Base-by-base conservation (phyloP, 192 early-diverging fungal species). In the Podila epigama region DNA sequence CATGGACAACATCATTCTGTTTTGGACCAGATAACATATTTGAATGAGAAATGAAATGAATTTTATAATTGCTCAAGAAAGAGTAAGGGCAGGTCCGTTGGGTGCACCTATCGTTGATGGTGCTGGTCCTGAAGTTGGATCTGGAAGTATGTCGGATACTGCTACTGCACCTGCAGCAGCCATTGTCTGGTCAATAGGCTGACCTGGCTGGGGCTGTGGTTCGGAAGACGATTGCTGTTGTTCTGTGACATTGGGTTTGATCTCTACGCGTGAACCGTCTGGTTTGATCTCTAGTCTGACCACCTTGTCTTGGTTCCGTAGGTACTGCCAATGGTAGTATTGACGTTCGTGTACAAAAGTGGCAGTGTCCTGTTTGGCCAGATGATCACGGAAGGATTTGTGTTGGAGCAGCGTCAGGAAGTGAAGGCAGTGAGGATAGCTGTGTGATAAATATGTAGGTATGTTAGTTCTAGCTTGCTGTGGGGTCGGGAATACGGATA, bases 351-450 rank as follows among this genome's bases (percentile, higher is more conserved):
- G 94, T 0, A 96, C 79, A 69, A 90, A 86, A 37, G 83, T 86
- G 3, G 92, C 88, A 25, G 88, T 92, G 44, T 93, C 90, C 37
- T 89, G 81, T 37, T 86, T 87, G 29, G 87, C 90, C 36, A 95
- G 86, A 51, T 87, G 85, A 32, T 92, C 87, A 2, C 97, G 83
- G 80, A 98, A 98, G 33, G 82, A 68, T 44, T 87, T 85, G 70
- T 92, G 86, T 79, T 98, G 95, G 16, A 98, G 75, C 34, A 95
- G 69, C 18, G 94, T 92, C 58, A 98, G 77, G 60, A 98, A 96
- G 40, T 92, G 83, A 39, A 98, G 84, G 27, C 89, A 85, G 55
- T 95, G 93, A 8, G 97, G 97, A 66, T 95, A 97, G 37, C 92
- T 94, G 63, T n/a, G 9, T 15, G 42, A 29, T 22, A 20, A 57